Evolutionary conservation across 345 rosid species (phyloP), one percentile per base, ranked within the genome.

Genomic region (Camelina sativa): DNA sequence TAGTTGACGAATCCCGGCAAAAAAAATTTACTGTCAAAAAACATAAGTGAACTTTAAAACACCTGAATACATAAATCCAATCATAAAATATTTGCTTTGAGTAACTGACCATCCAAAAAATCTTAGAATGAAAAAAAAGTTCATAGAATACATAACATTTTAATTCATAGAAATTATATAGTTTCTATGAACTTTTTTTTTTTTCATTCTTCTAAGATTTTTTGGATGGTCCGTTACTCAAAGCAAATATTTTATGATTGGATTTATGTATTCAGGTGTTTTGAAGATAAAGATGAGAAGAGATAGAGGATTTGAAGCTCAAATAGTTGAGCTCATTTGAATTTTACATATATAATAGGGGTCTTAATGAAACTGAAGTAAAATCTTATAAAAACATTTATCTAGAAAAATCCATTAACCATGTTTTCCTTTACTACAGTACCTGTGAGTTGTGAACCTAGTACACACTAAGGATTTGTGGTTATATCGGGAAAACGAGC

Each of bases 241-340:
- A 60, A 59, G 15, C 25, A 20, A 71, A 34, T 4, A 47, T 7
- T 23, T 50, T 11, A 72, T 25, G 12, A 47, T 20, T 69, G 25
- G 13, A 20, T 63, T 62, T 47, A 20, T 65, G 57, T 70, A 63
- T 82, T 25, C 93, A 91, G 98, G 86, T 11, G 72, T 13, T 73
- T 43, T 76, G 81, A 73, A 76, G 85, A 79, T 80, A 68, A 79
- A 69, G 51, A 87, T 25, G 86, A 90, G 80, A 85, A 82, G 81
- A 76, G 84, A 74, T 69, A 25, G 28, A 67, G 86, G 84, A 41
- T 72, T 80, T 70, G 88, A 71, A 81, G 84, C 76, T 15, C 58
- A 59, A 76, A 20, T 20, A 20, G 22, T 20, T 20, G 22, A 20
- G 22, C 22, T 20, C 22, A 20, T 20, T 20, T 20, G 22, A 20